phyloP scores from a whole-genome alignment of 2,329 filamentous ascomycete species.

The Monilinia polystroma region DNA sequence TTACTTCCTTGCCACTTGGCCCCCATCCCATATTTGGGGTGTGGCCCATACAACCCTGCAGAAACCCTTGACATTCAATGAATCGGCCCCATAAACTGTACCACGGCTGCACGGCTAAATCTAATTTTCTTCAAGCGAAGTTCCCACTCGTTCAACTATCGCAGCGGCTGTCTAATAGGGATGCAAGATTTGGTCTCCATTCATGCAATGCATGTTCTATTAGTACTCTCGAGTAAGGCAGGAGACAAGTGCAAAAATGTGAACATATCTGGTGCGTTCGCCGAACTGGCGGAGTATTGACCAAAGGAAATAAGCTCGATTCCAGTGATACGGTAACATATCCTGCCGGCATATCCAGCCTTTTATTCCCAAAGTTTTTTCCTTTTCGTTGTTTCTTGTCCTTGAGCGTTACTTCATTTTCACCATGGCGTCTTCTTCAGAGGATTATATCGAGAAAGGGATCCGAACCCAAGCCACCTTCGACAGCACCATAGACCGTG shows the following conservation, averaged over 20 bases:
- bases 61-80: background rate
- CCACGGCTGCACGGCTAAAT: background rate
- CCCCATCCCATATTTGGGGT: background rate
- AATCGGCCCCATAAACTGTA: conserved; percentile 13
- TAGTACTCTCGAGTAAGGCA: background rate
- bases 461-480: conserved; percentile 15
- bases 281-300: conserved; percentile 2
- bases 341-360: background rate
- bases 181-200: conserved; percentile 6
- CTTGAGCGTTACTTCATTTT: background rate
- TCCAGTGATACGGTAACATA: conserved; percentile 5
- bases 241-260: background rate
- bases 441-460: conserved; percentile 25
- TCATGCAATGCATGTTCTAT: conserved; percentile 11
- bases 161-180: conserved; percentile 5
- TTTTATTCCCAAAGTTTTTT: background rate
- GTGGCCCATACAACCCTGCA: conserved; percentile 5
- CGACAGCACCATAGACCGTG: conserved; percentile 12
- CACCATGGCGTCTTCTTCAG: conserved; percentile 20
- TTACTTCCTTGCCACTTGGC: background rate
- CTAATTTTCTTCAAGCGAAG: conserved; percentile 5
- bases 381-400: background rate
- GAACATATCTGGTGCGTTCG: background rate
- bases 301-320: conserved; percentile 17
- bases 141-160: conserved; percentile 3